Conservation (phyloP, 2,329 filamentous ascomycete species). For the Pezicula neosporulosa region DNA sequence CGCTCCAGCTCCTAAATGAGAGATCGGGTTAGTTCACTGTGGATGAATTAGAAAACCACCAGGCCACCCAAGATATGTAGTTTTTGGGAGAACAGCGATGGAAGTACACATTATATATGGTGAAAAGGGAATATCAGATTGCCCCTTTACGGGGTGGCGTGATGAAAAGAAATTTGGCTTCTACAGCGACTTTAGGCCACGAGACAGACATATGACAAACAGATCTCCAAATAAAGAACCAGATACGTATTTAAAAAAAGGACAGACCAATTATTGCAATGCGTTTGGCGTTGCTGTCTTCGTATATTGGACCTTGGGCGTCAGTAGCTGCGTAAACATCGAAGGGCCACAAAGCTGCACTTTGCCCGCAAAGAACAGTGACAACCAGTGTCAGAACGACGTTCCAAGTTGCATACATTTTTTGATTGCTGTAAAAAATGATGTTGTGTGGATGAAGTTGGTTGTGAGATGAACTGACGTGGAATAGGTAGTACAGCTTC, state of each 20-base stretch:
- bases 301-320: conserved; percentile 11
- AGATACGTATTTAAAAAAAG: conserved; percentile 1
- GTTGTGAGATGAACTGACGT: background rate
- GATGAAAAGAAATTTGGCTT: background rate
- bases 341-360: conserved; percentile 26
- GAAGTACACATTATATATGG: background rate
- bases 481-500: background rate
- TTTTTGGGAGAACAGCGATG: background rate
- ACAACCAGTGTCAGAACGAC: conserved; percentile 15
- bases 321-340: conserved; percentile 13
- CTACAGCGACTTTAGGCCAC: background rate
- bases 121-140: too few relatives aligned
- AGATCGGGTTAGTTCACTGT: background rate
- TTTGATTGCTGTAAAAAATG: conserved; percentile 4
- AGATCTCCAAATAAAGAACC: background rate
- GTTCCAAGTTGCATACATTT: conserved; percentile 21
- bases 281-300: conserved; percentile 19
- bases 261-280: conserved; percentile 30
- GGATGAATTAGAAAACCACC: background rate
- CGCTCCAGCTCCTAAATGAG: conserved; percentile 72
- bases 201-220: background rate
- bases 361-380: conserved; percentile 15
- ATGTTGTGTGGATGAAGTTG: background rate
- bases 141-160: too few relatives aligned
- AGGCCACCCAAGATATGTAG: too few relatives aligned